phyloP scores from a whole-genome alignment of 2,329 filamentous ascomycete genomes.

The Nannizziopsis barbatae region DNA sequence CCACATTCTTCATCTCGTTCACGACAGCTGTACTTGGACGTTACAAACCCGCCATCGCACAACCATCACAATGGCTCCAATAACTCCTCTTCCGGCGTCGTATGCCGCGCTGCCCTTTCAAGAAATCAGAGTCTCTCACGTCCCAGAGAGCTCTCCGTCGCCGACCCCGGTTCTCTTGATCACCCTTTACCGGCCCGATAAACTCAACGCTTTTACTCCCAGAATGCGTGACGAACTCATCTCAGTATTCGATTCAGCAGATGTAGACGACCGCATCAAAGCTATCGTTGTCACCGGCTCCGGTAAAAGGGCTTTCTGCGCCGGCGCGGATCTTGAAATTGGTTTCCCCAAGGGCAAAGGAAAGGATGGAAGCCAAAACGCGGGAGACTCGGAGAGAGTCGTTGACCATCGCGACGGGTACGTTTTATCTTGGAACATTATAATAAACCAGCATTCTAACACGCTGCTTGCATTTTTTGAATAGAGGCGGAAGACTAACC shows the following conservation, averaged over 20 bases:
- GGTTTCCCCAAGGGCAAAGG: conserved; percentile 32
- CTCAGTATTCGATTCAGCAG: conserved; percentile 37
- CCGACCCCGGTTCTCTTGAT: conserved; percentile 41
- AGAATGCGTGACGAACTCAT: conserved; percentile 40
- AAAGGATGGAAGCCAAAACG: conserved; percentile 16
- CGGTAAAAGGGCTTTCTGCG: conserved; percentile 42
- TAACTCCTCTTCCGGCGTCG: conserved; percentile 22
- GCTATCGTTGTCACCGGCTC: conserved; percentile 45
- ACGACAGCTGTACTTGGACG: too few relatives aligned
- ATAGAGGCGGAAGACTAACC: conserved; percentile 33
- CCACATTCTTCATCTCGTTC: too few relatives aligned
- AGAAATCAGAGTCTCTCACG: conserved; percentile 30
- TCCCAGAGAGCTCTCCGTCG: conserved; percentile 37
- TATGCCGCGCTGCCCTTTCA: conserved; percentile 26
- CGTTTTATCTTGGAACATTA: conserved; percentile 9
- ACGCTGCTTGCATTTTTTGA: not conserved
- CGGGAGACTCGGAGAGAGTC: conserved; percentile 30
- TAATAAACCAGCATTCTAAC: not conserved
- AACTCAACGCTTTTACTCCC: conserved; percentile 49
- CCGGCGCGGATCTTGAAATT: conserved; percentile 46
- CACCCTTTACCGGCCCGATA: conserved; percentile 44
- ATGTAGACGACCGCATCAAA: conserved; percentile 45
- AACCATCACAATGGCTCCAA: conserved; percentile 2
- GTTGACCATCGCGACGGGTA: conserved; percentile 46
- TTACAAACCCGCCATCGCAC: too few relatives aligned